Evolutionary conservation across 1,139 yeast genomes (phyloP), one percentile per base, ranked within the genome.

Genomic region (Scheffersomyces segobiensis): DNA sequence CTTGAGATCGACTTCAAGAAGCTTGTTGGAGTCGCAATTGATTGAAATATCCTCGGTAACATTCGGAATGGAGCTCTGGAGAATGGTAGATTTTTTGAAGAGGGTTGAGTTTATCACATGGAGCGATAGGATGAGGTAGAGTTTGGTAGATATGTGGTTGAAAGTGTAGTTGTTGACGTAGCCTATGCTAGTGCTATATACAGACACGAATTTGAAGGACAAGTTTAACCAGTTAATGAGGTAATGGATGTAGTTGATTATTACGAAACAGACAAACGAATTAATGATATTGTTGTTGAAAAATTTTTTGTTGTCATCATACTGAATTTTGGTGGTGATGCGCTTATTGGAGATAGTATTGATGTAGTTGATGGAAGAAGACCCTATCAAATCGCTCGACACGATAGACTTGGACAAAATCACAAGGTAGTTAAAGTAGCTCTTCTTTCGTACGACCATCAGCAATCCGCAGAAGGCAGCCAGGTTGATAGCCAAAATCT

Each of bases 361-460:
- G 73, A 66, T 18, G 64, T 70, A 52, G 63, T 68, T n/a, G 69
- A 68, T 21, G 56, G 63, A 65, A 59, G 63, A 65, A 56, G 81
- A 69, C 1, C 87, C 86, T 17, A 83, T 79, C 54, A 84, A 66
- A 55, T 80, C 83, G 51, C 84, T 75, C 0, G 87, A 80, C n/a
- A 84, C 71, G 42, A 83, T 76, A 2, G 86, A 78, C 63, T 83
- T 82, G 12, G 87, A 80, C 56, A 84, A 71, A 17, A 83, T 65
- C 26, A 78, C 76, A 32, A 81, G 66, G 64, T 80, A 80, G 53
- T 76, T 76, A 54, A 79, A 70, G 56, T 76, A 65, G 20, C 71
- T 67, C 20, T 66, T 69, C 21, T 67, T 67, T 42, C 82, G 82
- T 26, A 76, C 68, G 1, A 76, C 57, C 47, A 71, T 60, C 54